Evolutionary conservation across 257 asterid genomes (phyloP).

Genomic region (Solanum microdontum): DNA sequence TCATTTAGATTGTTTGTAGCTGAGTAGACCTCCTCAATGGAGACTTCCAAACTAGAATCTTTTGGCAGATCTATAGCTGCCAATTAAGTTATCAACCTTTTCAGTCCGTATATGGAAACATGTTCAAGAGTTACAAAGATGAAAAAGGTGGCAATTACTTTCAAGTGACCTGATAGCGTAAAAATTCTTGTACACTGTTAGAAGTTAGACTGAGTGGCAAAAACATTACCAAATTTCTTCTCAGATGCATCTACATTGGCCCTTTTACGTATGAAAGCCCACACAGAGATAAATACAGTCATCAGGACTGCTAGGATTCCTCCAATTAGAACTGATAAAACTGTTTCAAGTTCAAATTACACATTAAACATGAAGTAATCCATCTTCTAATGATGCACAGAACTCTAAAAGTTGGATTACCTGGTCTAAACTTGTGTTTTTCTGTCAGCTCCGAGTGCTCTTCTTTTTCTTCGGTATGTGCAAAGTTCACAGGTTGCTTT

Average conservation of each 20-base stretch:
- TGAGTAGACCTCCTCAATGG: constrained; percentile 6
- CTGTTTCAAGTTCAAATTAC: background rate
- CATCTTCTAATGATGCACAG: background rate
- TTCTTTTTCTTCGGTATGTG: background rate
- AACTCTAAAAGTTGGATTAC: background rate
- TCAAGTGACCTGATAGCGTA: background rate
- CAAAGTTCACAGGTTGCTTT: background rate
- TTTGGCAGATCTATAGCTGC: background rate
- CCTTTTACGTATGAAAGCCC: background rate
- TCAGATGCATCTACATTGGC: background rate
- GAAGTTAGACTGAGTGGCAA: background rate
- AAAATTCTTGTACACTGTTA: background rate
- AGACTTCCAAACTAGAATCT: background rate
- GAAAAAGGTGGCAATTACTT: background rate
- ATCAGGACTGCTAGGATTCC: background rate
- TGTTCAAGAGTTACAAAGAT: background rate
- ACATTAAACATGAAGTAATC: background rate
- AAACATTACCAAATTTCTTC: constrained; percentile 1
- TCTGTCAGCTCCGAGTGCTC: background rate
- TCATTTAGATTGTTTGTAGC: constrained; percentile 9
- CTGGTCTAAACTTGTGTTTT: background rate
- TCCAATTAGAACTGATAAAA: background rate
- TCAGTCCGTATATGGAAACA: background rate
- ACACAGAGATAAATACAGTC: background rate
- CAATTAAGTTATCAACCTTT: background rate